Evolutionary conservation across 2,329 filamentous ascomycete species (phyloP).

Genomic region (Fusarium sp.): DNA sequence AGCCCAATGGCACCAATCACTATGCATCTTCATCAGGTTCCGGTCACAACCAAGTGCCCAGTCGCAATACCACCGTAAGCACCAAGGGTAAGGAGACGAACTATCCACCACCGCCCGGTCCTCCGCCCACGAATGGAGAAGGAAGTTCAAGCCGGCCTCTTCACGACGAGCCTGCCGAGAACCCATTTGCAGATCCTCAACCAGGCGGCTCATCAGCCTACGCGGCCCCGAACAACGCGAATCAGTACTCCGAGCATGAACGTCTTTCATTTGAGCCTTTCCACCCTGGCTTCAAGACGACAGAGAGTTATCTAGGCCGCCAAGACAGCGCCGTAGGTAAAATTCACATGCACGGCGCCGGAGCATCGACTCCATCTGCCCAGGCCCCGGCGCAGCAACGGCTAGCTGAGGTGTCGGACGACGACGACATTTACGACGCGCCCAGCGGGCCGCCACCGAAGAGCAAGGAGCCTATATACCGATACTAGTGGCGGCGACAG

Average conservation of each 20-base stretch:
- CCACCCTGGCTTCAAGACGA: constrained; percentile 51
- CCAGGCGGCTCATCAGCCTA: constrained; percentile 33
- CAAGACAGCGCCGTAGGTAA: constrained; percentile 57
- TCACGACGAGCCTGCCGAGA: constrained; percentile 38
- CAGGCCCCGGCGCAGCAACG: constrained; percentile 32
- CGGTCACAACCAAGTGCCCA: constrained; percentile 17
- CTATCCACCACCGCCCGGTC: constrained; percentile 43
- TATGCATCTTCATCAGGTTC: constrained; percentile 31
- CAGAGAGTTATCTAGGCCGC: constrained; percentile 46
- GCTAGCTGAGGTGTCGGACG: constrained; percentile 47
- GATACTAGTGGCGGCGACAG: constrained; percentile 43
- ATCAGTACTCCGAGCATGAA: constrained; percentile 36
- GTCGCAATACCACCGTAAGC: constrained; percentile 35
- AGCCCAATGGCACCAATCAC: constrained; percentile 48
- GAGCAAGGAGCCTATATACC: constrained; percentile 53
- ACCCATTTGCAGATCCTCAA: constrained; percentile 52
- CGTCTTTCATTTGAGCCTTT: constrained; percentile 53
- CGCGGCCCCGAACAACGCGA: constrained; percentile 23
- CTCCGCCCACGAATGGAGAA: constrained; percentile 44
- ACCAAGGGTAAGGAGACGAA: constrained; percentile 53
- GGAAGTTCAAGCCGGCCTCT: constrained; percentile 37
- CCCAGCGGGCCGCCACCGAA: constrained; percentile 47
- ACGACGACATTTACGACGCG: constrained; percentile 55
- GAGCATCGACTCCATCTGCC: constrained; percentile 30
- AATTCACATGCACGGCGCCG: constrained; percentile 56